phyloP scores from a whole-genome alignment of 371 early-diverging fungal genomes.

The Chytridium lagenaria region DNA sequence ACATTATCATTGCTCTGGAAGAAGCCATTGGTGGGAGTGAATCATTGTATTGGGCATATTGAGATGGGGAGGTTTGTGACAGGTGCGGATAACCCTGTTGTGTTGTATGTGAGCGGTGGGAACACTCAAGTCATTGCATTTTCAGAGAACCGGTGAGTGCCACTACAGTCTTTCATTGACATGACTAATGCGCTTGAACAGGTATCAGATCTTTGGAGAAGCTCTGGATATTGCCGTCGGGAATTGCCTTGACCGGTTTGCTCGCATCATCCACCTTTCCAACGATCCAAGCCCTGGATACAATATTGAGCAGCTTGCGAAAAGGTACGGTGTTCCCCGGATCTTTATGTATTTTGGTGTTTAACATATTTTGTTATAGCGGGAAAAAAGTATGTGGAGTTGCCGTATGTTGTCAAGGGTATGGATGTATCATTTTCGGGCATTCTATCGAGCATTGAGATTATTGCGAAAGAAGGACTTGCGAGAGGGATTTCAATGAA shows the following conservation, averaged over 20 bases:
- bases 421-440: conserved; percentile 99
- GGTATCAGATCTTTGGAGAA: conserved; percentile 99
- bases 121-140: conserved; percentile 99
- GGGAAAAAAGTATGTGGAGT: conserved; percentile 86
- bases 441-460: conserved; percentile 89
- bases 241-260: conserved; percentile 98
- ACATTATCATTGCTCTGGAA: conserved; percentile 92
- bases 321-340: conserved; percentile 60
- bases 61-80: conserved; percentile 99
- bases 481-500: conserved; percentile 34
- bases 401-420: conserved; percentile 99
- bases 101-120: conserved; percentile 99
- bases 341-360: not conserved
- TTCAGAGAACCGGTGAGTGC: conserved; percentile 72
- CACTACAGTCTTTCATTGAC: not conserved
- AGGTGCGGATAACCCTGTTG: conserved; percentile 94
- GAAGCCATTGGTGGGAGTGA: conserved; percentile 96
- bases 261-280: conserved; percentile 88
- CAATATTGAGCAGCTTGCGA: conserved; percentile 97
- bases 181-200: conserved; percentile 19
- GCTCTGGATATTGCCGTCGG: conserved; percentile 99
- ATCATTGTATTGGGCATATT: conserved; percentile 99
- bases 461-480: conserved; percentile 68
- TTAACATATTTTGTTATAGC: conserved; percentile 47
- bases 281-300: conserved; percentile 99